phyloP scores from a whole-genome alignment of 2,329 filamentous ascomycete species.

The Colletotrichum sidae region DNA sequence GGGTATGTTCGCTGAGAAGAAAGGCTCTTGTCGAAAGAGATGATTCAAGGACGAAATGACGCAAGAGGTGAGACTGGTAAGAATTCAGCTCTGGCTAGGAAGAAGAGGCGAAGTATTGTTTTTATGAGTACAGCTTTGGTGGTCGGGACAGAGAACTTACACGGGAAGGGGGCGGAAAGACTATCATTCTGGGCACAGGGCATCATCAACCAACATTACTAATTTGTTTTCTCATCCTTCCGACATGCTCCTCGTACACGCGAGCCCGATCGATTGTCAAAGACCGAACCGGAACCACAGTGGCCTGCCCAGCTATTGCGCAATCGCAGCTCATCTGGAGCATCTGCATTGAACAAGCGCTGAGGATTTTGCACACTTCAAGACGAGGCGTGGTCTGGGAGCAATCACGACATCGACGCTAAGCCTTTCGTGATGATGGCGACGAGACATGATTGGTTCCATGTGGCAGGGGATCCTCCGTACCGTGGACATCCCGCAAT shows the following conservation, averaged over 20 bases:
- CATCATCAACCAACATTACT: slow-evolving; percentile 39
- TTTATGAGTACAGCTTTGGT: slow-evolving; percentile 28
- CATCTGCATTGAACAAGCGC: slow-evolving; percentile 28
- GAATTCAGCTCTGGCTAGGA: slow-evolving; percentile 14
- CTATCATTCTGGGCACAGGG: slow-evolving; percentile 28
- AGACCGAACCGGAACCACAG: slow-evolving; percentile 16
- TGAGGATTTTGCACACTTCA: slow-evolving; percentile 32
- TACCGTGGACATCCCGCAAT: slow-evolving; percentile 38
- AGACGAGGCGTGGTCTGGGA: slow-evolving; percentile 44
- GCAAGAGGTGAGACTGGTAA: slow-evolving; percentile 30
- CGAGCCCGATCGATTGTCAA: slow-evolving; percentile 28
- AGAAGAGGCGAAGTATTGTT: slow-evolving; percentile 26
- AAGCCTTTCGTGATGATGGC: slow-evolving; percentile 59
- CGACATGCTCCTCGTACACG: slow-evolving; percentile 5
- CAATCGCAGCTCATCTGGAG: slow-evolving; percentile 46
- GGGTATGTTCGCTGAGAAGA: slow-evolving; percentile 27
- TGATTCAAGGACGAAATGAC: slow-evolving; percentile 32
- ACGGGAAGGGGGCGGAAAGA: slow-evolving; percentile 33
- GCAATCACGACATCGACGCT: slow-evolving; percentile 66
- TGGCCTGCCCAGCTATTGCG: slow-evolving; percentile 45
- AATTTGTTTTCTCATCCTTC: slow-evolving; percentile 31
- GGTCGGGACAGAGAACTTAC: slow-evolving; percentile 28
- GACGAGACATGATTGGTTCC: slow-evolving; percentile 50
- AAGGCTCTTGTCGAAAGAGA: slow-evolving; percentile 26
- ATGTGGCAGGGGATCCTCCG: slow-evolving; percentile 25